Evolutionary conservation across 164 flowering plant genomes (phyloP), one percentile per base, ranked within the genome.

Genomic region (Sextonia rubra): DNA sequence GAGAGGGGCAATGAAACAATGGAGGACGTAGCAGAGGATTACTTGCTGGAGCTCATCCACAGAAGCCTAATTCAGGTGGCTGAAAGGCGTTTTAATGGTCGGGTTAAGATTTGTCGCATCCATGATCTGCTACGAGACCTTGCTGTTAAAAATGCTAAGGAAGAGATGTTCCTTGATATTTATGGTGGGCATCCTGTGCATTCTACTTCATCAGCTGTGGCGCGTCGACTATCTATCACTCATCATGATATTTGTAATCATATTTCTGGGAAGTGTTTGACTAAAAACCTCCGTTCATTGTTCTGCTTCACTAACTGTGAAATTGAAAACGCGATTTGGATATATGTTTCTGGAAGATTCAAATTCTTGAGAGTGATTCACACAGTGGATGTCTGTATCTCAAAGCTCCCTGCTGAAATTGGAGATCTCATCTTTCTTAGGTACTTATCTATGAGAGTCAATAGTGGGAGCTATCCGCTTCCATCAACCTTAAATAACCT

Each of bases 121-220:
- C 78, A 76, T 76, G 76, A 73, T 66, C 47, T 66, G 4, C 12
- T 76, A 5, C 52, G 71, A 4, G 76, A 69, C 2, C 56, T 79
- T 7, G 20, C 61, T 1, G 17, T 44, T 3, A 3, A 17, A 18
- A 64, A 64, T 1, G 74, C 74, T 0, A 71, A 18, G 14, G 67
- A 37, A 32, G 47, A 62, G 25, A 11, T 8, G 18, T 71, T 71
- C 32, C 30, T 63, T 1, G 24, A 56, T 22, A 9, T 56, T 20
- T 56, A 56, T 17, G 7, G 61, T 6, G 22, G 8, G 61, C 17
- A 6, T n/a, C n/a, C n/a, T 18, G 61, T 7, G 24, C 11, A 6
- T 32, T 32, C 61, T 56, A n/a, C 24, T 18, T 56, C 61, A 56
- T 9, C 61, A 56, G 4, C 61, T 22, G 9, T 9, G 5, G 61